Evolutionary conservation across 352 stramenopile species (phyloP).

Genomic region (Phytopythium vexans): DNA sequence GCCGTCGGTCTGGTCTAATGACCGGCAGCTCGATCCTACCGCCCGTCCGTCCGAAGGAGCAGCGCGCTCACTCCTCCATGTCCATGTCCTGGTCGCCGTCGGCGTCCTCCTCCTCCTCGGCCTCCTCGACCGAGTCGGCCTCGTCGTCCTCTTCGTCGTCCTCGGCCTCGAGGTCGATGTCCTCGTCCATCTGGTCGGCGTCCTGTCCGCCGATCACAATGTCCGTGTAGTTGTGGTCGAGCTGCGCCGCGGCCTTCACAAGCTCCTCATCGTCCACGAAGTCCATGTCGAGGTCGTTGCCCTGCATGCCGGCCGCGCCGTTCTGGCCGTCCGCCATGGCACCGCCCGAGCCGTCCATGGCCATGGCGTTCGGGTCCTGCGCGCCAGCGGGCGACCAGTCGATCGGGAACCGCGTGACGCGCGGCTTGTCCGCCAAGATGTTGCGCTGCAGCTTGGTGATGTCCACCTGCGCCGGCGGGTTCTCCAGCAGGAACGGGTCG

Average conservation of each 20-base stretch:
- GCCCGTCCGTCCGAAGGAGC: neutral
- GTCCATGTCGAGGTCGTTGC: conserved; percentile 54
- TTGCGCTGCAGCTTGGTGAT: conserved; percentile 93
- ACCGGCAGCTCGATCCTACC: neutral
- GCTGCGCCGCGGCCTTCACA: conserved; percentile 78
- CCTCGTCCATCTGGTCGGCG: neutral
- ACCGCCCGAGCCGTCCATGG: conserved; percentile 34
- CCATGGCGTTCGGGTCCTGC: conserved; percentile 39
- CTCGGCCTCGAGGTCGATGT: conserved; percentile 54
- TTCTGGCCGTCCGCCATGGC: conserved; percentile 3
- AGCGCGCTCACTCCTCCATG: conserved; percentile 29
- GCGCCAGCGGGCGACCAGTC: conserved; percentile 87
- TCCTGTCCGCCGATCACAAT: conserved; percentile 78
- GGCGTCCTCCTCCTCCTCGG: conserved; percentile 62
- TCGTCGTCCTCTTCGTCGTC: conserved; percentile 76
- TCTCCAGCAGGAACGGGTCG: conserved; percentile 85
- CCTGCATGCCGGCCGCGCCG: conserved; percentile 22
- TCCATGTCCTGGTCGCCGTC: conserved; percentile 79
- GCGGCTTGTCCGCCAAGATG: conserved; percentile 97
- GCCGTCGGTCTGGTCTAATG: no score
- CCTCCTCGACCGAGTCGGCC: conserved; percentile 62
- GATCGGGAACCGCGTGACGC: conserved; percentile 95
- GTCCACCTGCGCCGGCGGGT: conserved; percentile 78
- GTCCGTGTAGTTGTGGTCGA: conserved; percentile 87
- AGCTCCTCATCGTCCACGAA: conserved; percentile 85